Evolutionary conservation across 1,284 basidiomycete species (phyloP).

Genomic region (Cystobasidiaceae sp.): DNA sequence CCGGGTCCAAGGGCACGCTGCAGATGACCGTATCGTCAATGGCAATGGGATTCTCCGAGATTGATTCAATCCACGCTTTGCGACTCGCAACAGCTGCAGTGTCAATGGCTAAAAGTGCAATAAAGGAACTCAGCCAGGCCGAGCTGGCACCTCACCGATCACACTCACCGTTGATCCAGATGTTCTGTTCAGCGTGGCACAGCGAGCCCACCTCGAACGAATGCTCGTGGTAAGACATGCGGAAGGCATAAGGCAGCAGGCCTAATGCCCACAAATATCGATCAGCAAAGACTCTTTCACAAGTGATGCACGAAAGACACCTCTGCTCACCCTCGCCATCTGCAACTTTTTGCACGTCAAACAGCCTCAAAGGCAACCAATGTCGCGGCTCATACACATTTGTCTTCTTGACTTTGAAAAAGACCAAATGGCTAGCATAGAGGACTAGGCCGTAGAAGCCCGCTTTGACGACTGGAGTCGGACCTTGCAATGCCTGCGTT

Average conservation of each 20-base stretch:
- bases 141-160: too few species aligned
- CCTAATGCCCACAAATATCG: constrained; percentile 57
- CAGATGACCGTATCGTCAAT: constrained; percentile 16
- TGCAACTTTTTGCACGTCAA: constrained; percentile 38
- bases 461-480: constrained; percentile 55
- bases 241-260: constrained; percentile 71
- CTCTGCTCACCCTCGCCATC: constrained; percentile 40
- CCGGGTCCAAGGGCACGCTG: constrained; percentile 8
- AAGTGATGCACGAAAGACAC: too few species aligned
- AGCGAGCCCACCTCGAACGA: constrained; percentile 76
- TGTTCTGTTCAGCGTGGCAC: constrained; percentile 68
- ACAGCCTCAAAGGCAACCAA: constrained; percentile 64
- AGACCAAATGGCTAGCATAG: constrained; percentile 74
- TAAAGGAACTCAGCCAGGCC: not conserved
- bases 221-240: constrained; percentile 61
- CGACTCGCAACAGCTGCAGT: not conserved
- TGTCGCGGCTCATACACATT: constrained; percentile 73
- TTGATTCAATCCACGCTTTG: not conserved
- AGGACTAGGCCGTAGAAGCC: constrained; percentile 84
- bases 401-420: constrained; percentile 75
- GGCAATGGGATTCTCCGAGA: constrained; percentile 1
- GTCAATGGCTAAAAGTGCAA: constrained; percentile 1
- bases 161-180: constrained; percentile 58
- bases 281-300: too few species aligned
- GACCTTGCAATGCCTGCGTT: constrained; percentile 22